Conservation (phyloP, 164 flowering plant species). For the Vitis amurensis region DNA sequence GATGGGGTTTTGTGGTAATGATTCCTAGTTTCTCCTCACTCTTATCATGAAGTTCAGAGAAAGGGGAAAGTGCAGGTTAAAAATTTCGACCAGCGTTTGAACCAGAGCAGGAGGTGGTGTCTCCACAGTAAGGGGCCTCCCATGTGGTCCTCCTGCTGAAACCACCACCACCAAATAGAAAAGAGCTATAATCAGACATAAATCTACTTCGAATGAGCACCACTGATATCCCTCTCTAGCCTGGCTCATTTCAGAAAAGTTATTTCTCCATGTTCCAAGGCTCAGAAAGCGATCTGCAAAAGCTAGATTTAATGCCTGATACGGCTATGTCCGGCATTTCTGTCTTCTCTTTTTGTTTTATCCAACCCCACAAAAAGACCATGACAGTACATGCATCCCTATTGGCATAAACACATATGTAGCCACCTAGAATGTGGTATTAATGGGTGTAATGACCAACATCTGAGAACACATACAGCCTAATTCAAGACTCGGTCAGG, state of each 20-base stretch:
- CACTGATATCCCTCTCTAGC: slow-evolving; percentile 20
- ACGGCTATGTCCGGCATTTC: slow-evolving; percentile 21
- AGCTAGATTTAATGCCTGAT: slow-evolving; percentile 18
- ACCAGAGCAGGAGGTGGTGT: background rate
- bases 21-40: too few species aligned
- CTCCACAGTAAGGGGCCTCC: slow-evolving; percentile 7
- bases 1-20: too few species aligned
- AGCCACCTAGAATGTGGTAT: too few species aligned
- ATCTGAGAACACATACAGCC: too few species aligned
- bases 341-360: slow-evolving; percentile 24
- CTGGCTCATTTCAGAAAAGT: slow-evolving; percentile 18
- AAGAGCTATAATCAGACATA: slow-evolving; percentile 7
- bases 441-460: too few species aligned
- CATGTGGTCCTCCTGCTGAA: slow-evolving; percentile 31
- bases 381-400: background rate
- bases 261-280: slow-evolving; percentile 33
- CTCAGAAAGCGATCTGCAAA: slow-evolving; percentile 25
- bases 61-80: too few species aligned
- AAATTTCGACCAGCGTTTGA: too few species aligned
- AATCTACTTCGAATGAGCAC: slow-evolving; percentile 19
- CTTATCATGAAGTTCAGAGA: too few species aligned
- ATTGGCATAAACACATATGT: too few species aligned
- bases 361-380: background rate
- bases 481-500: too few species aligned
- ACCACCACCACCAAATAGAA: slow-evolving; percentile 17